phyloP scores from a whole-genome alignment of 2,329 filamentous ascomycete genomes.

The Venturiaceae sp. region DNA sequence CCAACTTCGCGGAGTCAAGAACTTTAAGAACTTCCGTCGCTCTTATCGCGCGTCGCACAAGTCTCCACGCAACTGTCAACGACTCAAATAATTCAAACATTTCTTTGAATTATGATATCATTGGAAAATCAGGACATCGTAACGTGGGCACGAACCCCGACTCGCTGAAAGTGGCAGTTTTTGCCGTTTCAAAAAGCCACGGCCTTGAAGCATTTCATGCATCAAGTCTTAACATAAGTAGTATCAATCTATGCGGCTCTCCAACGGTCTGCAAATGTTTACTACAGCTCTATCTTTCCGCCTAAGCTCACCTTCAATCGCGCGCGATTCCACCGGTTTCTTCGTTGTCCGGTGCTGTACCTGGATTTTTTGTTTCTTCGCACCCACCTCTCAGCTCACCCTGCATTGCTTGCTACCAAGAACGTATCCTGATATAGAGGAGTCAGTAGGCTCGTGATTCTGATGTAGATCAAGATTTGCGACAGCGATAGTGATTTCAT shows the following conservation, averaged over 20 bases:
- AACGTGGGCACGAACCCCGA: background rate
- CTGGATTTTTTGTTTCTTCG: background rate
- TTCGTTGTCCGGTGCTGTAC: background rate
- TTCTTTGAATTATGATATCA: background rate
- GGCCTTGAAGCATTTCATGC: background rate
- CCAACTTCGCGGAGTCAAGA: background rate
- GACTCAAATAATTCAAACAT: background rate
- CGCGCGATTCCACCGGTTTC: background rate
- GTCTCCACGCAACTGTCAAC: background rate
- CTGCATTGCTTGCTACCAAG: constrained; percentile 1
- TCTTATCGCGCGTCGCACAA: background rate
- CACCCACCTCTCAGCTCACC: background rate
- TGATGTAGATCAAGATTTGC: background rate
- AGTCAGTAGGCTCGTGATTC: background rate
- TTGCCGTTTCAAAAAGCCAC: background rate
- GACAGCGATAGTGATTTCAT: background rate
- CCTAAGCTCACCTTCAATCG: background rate
- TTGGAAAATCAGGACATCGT: background rate
- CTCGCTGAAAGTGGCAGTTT: background rate
- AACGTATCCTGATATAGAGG: background rate
- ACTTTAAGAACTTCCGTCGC: background rate
- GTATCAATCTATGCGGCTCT: background rate
- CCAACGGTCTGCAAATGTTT: background rate
- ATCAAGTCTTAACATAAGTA: background rate
- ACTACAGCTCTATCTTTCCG: background rate